These are phyloP conservation scores for Polyplosphaeria fusca DNA, from an alignment of 495 filamentous ascomycete genomes.

Conservation along the genomic window DNA sequence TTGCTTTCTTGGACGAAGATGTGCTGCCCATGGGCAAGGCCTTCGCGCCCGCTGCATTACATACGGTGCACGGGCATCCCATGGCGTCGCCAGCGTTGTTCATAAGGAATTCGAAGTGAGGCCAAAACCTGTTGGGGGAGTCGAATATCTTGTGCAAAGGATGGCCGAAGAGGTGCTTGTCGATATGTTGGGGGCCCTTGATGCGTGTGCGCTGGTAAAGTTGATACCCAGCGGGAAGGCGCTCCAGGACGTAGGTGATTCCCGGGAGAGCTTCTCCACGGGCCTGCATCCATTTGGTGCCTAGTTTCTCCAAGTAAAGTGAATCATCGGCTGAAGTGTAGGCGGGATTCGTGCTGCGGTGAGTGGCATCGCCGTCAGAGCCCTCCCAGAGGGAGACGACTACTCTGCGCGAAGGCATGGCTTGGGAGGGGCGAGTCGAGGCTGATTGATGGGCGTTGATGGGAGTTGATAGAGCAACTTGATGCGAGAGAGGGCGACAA, in stretches of 20 bases:
- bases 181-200: constrained; percentile 45
- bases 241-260: constrained; percentile 50
- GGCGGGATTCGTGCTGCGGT: constrained; percentile 28
- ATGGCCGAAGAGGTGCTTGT: constrained; percentile 57
- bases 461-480: no score
- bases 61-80: constrained; percentile 43
- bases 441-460: no score
- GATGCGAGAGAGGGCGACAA: no score
- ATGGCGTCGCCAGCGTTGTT: constrained; percentile 43
- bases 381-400: constrained; percentile 33
- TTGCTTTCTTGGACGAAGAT: no score
- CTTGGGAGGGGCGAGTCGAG: no score
- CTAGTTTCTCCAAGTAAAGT: constrained; percentile 38
- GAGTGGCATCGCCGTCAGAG: constrained; percentile 41
- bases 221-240: constrained; percentile 55
- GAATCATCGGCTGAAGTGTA: constrained; percentile 27
- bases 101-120: constrained; percentile 59
- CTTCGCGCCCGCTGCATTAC: constrained; percentile 21
- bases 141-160: constrained; percentile 50
- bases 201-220: constrained; percentile 48
- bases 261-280: constrained; percentile 30
- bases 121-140: constrained; percentile 53
- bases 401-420: constrained; percentile 15
- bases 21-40: constrained; percentile 2
- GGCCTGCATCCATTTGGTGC: constrained; percentile 33